phyloP scores from a whole-genome alignment of 495 filamentous ascomycete species.

The Daldinia decipiens region DNA sequence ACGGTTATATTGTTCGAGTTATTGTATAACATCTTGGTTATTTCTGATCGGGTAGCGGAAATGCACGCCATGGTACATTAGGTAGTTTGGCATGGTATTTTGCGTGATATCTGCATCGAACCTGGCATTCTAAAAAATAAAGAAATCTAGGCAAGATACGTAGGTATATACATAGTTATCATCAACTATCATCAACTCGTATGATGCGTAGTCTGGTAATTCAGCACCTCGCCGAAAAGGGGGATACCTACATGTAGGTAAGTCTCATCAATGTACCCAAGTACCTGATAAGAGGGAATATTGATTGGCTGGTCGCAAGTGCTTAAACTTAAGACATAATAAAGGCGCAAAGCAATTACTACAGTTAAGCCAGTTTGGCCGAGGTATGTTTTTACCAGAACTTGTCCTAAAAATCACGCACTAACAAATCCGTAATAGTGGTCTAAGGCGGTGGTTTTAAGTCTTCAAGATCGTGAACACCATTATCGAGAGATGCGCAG shows the following conservation, averaged over 20 bases:
- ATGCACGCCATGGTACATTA: not conserved
- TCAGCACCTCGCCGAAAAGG: not conserved
- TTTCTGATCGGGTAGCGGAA: no score
- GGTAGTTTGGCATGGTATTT: not conserved
- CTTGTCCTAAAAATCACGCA: not conserved
- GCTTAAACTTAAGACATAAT: not conserved
- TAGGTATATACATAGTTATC: not conserved
- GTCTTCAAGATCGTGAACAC: conserved; percentile 34
- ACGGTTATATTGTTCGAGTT: no score
- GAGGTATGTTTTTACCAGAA: conserved; percentile 15
- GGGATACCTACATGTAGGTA: no score
- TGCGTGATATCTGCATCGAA: not conserved
- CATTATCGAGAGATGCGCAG: conserved; percentile 46
- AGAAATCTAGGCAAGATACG: no score
- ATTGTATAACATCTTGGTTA: no score
- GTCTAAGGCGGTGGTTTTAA: conserved; percentile 45
- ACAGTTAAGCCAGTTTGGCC: conserved; percentile 13
- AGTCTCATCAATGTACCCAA: not conserved
- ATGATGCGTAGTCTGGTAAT: no score
- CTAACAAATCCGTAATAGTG: conserved; percentile 19
- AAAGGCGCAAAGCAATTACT: not conserved
- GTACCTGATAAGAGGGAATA: not conserved
- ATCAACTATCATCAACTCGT: not conserved
- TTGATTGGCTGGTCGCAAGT: not conserved
- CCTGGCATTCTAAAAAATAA: not conserved